These are phyloP conservation scores for Isoetes taiwanensis DNA, from an alignment of 75 land plant genomes.

Conservation along the genomic window DNA sequence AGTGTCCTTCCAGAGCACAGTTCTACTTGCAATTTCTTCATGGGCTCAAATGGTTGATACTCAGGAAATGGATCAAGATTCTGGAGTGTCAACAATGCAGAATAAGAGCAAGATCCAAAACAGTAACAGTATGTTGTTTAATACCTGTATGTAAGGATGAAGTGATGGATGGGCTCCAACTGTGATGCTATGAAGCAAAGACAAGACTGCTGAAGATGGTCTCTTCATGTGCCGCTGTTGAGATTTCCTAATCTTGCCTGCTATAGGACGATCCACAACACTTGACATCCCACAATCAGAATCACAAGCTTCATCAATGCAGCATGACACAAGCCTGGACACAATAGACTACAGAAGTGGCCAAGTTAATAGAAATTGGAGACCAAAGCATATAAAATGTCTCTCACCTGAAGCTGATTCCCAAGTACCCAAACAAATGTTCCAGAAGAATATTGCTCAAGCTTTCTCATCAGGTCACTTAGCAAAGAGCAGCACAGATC, in stretches of 20 bases:
- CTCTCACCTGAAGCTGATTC: conserved; percentile 64
- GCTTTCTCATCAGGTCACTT: conserved; percentile 32
- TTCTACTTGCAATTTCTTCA: conserved; percentile 42
- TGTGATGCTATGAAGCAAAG: conserved; percentile 51
- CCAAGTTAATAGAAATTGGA: neutral
- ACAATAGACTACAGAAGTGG: conserved; percentile 48
- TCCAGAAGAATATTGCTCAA: conserved; percentile 18
- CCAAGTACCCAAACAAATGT: conserved; percentile 38
- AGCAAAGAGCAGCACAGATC: conserved; percentile 59
- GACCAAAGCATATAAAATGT: too few relatives aligned
- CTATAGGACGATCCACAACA: neutral
- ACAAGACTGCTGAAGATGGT: conserved; percentile 25
- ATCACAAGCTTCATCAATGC: conserved; percentile 19
- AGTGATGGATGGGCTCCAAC: conserved; percentile 50
- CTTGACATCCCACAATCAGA: neutral
- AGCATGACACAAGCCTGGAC: conserved; percentile 63
- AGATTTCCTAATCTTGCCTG: neutral
- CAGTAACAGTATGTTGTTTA: neutral
- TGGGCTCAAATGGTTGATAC: conserved; percentile 41
- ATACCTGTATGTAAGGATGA: conserved; percentile 45
- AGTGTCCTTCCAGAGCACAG: conserved; percentile 34
- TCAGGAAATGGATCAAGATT: conserved; percentile 85
- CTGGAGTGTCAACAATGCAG: conserved; percentile 25
- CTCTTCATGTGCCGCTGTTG: neutral
- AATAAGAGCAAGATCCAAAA: neutral